Evolutionary conservation across 768 basidiomycete genomes (phyloP), one percentile per base, ranked within the genome.

Genomic region (Amyloporia xantha): DNA sequence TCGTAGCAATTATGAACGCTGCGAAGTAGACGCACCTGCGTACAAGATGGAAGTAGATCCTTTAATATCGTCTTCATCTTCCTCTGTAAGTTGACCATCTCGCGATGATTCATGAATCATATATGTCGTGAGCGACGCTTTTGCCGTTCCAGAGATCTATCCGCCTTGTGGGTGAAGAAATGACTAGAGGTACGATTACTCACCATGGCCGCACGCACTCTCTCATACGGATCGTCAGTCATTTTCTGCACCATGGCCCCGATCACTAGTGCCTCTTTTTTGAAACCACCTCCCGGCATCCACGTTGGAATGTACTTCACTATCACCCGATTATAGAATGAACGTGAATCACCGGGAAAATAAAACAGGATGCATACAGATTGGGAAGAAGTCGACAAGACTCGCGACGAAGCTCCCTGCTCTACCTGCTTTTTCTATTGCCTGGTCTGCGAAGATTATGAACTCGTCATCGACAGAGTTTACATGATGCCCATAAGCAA

Each of bases 221-320:
- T 54, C 6, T 57, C 44, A 47, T 57, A 62, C 3, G 61, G 61
- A 6, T 35, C 28, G 25, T 60, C 47, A 26, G 51, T 41, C 43
- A 58, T 36, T 6, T 10, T 25, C 13, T 45, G 43, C 11, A 60
- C 56, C 2, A 54, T 5, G 11, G 17, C 25, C 11, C 36, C 20
- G 2, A 37, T 36, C 12, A 5, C 19, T 17, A 37, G 10, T 3
- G 45, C 19, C 2, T n/a, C 3, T n/a, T 25, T 4, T 17, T 47
- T 47, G 36, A 87, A 87, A 1, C 71, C 72, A 3, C 76, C 71
- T 5, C 82, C 81, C 17, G 86, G 86, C 41, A 78, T 65, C 80
- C 82, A 85, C 36, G 59, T 58, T 0, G 86, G 86, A 25, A 86
- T 54, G 53, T 76, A 59, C 56, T 71, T 74, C 51, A 86, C 45